Conservation (phyloP, 2,329 filamentous ascomycete species). For the Thelonectria olida region DNA sequence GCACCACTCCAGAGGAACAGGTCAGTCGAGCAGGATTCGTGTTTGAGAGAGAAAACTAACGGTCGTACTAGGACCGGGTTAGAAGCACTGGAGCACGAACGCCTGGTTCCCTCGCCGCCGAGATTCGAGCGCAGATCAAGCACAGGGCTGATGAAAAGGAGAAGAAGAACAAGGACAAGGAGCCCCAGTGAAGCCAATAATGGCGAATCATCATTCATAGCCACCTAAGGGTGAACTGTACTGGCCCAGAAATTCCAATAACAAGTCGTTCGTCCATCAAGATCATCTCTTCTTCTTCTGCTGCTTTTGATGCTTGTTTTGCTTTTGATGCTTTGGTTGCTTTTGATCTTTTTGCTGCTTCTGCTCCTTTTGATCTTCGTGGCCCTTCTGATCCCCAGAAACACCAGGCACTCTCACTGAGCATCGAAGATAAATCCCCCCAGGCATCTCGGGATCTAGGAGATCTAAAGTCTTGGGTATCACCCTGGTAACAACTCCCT, state of each 20-base stretch:
- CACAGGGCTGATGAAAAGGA: not conserved
- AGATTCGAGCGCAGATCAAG: slow-evolving; percentile 37
- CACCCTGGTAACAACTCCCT: slow-evolving; percentile 44
- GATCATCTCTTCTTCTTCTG: not conserved
- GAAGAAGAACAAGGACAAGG: not conserved
- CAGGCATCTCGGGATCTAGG: not conserved
- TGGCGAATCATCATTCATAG: not conserved
- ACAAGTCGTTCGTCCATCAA: not conserved
- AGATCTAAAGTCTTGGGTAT: no score
- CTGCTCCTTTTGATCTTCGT: not conserved
- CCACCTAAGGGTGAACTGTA: not conserved
- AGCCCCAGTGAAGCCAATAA: not conserved
- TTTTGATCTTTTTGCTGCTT: not conserved
- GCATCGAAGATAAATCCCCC: slow-evolving; percentile 1
- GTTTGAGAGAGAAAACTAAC: not conserved
- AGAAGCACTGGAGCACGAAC: slow-evolving; percentile 37
- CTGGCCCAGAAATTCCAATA: not conserved
- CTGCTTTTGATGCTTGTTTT: not conserved
- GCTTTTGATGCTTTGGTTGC: not conserved
- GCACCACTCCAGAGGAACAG: slow-evolving; percentile 20
- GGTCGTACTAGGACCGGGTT: slow-evolving; percentile 32
- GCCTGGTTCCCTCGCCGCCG: slow-evolving; percentile 36
- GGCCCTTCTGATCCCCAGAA: not conserved
- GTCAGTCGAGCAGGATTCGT: not conserved
- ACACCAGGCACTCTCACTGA: not conserved